Base-by-base conservation (phyloP, 2,329 filamentous ascomycete species). In the Xylariaceae sp. region DNA sequence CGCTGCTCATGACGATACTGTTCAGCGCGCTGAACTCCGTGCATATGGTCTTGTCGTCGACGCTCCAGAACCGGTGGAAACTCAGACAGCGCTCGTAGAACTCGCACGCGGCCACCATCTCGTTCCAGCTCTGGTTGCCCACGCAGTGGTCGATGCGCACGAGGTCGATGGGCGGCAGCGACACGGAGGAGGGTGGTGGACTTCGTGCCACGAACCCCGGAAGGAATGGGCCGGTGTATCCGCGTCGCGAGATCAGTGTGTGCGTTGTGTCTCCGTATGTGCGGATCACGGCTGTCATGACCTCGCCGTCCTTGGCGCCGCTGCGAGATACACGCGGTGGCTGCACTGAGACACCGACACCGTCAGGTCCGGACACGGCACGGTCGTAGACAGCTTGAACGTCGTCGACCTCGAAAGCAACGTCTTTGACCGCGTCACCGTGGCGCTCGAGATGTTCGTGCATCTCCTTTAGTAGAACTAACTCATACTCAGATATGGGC, bases 61-160 rank as follows among this genome's bases (percentile, higher is more conserved):
- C 92, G 49, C 87, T 91, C 93, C 93, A 97, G 86, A 97, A 97
- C 62, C 92, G 90, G 78, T 96, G 92, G 83, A 97, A 97, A 49
- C 88, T 88, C 23, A 97, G 88, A 58, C 88, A 89, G 59, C 86
- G 84, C 77, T 97, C 92, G 77, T 97, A 97, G 73, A 89, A 86
- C 51, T 75, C 79, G 69, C 82, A 85, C 29, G 83, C 83, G 10
- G 78, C 78, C 55, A 78, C 77, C 84, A 97, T 96, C 72, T 92
- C 87, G 73, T 92, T 81, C 93, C 93, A 97, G 73, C 91, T 88
- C 78, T 97, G 92, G 79, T 97, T 97, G 62, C 93, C 93, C 64
- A 97, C 93, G 73, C 93, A 97, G 80, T 97, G 93, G 76, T 97
- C 93, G 75, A 97, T 92, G 63, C 85, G 85, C 57, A 82, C 81